Conservation (phyloP, 106 monocot genomes). For the Allium cepa region DNA sequence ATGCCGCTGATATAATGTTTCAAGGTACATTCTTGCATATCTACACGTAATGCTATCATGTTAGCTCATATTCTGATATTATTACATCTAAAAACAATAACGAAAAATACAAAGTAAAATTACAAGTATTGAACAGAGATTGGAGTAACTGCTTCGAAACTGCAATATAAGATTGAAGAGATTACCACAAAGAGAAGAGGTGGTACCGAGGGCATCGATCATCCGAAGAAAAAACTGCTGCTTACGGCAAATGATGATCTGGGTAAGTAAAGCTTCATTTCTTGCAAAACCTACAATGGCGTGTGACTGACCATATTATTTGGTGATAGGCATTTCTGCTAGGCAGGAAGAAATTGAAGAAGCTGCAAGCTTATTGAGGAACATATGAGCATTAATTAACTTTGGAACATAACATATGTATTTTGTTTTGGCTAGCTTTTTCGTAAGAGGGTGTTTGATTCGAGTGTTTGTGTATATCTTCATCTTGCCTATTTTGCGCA, state of each 20-base stretch:
- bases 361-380: slow-evolving; percentile 4
- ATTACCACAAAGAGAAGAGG: slow-evolving; percentile 1
- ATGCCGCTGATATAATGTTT: slow-evolving; percentile 25
- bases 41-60: not conserved
- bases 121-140: slow-evolving; percentile 2
- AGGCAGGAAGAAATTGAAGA: slow-evolving; percentile 8
- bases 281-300: not conserved
- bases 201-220: not conserved
- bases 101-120: not conserved
- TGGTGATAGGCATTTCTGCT: not conserved
- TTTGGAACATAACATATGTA: too few species aligned
- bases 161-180: slow-evolving; percentile 3
- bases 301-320: not conserved
- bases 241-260: not conserved
- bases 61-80: not conserved
- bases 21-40: slow-evolving; percentile 24
- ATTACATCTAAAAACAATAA: not conserved
- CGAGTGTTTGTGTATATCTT: too few species aligned
- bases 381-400: not conserved
- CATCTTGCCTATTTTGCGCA: too few species aligned
- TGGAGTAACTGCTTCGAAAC: slow-evolving; percentile 8
- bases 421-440: too few species aligned
- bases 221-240: slow-evolving; percentile 3
- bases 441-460: too few species aligned
- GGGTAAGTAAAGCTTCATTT: not conserved